Conservation (phyloP, 2,329 filamentous ascomycete species). For the Pseudogymnoascus sp. region DNA sequence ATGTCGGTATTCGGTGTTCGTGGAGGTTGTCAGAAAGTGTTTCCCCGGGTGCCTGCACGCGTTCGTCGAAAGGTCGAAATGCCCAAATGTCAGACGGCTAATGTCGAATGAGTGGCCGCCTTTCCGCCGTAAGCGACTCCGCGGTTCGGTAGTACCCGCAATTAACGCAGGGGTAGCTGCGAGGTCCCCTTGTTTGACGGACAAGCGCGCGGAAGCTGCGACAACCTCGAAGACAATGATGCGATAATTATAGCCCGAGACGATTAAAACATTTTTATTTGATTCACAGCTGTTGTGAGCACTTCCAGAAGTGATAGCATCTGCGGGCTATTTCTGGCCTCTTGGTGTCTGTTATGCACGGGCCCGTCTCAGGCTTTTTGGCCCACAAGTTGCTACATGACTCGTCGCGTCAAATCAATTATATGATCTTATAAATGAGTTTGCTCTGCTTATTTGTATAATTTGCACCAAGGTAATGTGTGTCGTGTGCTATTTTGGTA, state of each 20-base stretch:
- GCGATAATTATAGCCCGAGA: background rate
- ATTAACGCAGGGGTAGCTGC: background rate
- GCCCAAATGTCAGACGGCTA: constrained; percentile 1
- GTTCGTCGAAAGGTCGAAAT: background rate
- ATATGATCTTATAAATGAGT: background rate
- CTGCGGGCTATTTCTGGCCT: background rate
- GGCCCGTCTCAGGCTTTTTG: background rate
- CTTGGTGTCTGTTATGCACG: background rate
- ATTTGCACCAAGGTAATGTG: too few relatives aligned
- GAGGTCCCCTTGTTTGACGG: background rate
- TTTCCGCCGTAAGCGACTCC: background rate
- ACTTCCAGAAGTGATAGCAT: background rate
- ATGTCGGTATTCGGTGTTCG: background rate
- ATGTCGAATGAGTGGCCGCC: background rate
- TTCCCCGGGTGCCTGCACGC: constrained; percentile 2
- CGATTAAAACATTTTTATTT: background rate
- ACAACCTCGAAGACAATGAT: background rate
- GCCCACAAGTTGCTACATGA: background rate
- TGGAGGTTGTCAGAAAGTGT: background rate
- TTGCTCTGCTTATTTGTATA: background rate
- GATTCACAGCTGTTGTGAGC: background rate
- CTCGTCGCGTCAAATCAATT: background rate
- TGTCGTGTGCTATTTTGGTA: too few relatives aligned
- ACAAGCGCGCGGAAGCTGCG: constrained; percentile 4
- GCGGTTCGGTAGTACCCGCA: background rate